phyloP scores from a whole-genome alignment of 2,329 filamentous ascomycete genomes.

The Aspergillus sojae region DNA sequence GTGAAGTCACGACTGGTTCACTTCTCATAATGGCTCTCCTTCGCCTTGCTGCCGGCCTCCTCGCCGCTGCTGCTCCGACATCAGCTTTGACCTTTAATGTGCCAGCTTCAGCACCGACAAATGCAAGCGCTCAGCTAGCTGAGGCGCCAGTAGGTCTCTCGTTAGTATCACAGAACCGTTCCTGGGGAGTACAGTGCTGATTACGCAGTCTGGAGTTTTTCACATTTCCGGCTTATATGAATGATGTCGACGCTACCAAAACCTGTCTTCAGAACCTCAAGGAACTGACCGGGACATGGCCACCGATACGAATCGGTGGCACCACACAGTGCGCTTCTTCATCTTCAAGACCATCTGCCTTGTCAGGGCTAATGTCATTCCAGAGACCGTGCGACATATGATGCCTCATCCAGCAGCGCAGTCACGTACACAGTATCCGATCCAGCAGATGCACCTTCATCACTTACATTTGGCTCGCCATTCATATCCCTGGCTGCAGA shows the following conservation, averaged over 20 bases:
- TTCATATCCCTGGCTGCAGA: constrained; percentile 55
- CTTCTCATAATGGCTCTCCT: neutral
- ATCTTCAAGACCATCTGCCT: too few species aligned
- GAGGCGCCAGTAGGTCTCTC: constrained; percentile 51
- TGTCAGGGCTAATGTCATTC: neutral
- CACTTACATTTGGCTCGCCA: constrained; percentile 55
- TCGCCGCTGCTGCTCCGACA: neutral
- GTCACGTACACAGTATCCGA: constrained; percentile 56
- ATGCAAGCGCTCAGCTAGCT: constrained; percentile 36
- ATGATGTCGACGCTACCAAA: constrained; percentile 53
- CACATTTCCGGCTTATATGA: constrained; percentile 58
- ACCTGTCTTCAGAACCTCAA: constrained; percentile 58
- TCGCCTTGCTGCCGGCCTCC: neutral
- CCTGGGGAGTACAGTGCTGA: neutral
- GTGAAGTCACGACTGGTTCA: neutral
- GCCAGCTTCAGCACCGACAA: constrained; percentile 36
- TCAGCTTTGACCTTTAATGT: constrained; percentile 37
- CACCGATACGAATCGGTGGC: constrained; percentile 60
- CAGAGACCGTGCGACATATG: constrained; percentile 57
- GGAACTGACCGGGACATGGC: constrained; percentile 54
- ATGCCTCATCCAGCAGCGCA: constrained; percentile 47
- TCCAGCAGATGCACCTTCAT: constrained; percentile 51
- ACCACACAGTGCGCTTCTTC: constrained; percentile 54
- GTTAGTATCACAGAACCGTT: constrained; percentile 32
- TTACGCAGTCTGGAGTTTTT: constrained; percentile 57